phyloP scores from a whole-genome alignment of 2,329 filamentous ascomycete species.

The Phialocephala sp. region DNA sequence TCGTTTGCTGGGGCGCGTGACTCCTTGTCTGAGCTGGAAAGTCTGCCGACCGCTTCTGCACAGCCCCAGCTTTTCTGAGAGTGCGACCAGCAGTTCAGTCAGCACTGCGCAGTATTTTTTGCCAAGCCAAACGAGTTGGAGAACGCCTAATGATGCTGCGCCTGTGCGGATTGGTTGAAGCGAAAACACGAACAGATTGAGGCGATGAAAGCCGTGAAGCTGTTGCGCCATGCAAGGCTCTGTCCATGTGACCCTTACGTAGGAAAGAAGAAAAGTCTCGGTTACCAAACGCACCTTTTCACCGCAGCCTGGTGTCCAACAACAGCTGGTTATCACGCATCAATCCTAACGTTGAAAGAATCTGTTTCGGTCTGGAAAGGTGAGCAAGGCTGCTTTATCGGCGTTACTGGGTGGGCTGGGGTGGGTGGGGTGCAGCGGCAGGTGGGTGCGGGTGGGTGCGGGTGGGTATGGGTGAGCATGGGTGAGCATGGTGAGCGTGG shows the following conservation, averaged over 20 bases:
- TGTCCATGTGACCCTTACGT: neutral
- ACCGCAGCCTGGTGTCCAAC: neutral
- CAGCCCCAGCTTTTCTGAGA: too few relatives aligned
- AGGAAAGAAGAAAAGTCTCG: neutral
- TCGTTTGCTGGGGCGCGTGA: too few relatives aligned
- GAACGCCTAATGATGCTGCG: neutral
- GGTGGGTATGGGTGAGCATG: neutral
- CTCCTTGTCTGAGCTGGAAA: too few relatives aligned
- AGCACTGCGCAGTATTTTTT: too few relatives aligned
- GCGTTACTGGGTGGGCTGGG: neutral
- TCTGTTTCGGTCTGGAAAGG: too few relatives aligned
- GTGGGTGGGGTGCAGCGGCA: neutral
- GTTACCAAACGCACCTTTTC: too few relatives aligned
- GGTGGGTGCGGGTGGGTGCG: neutral
- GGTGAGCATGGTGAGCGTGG: conserved; percentile 7
- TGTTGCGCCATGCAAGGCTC: neutral
- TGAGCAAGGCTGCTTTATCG: neutral
- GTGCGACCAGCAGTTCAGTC: too few relatives aligned
- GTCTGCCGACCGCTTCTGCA: too few relatives aligned
- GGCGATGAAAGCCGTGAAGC: neutral
- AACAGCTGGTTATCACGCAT: neutral
- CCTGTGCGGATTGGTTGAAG: neutral
- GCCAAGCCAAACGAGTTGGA: too few relatives aligned
- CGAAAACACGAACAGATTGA: neutral
- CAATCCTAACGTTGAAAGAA: too few relatives aligned